Evolutionary conservation across 495 filamentous ascomycete species (phyloP).

Genomic region (Letharia columbiana): DNA sequence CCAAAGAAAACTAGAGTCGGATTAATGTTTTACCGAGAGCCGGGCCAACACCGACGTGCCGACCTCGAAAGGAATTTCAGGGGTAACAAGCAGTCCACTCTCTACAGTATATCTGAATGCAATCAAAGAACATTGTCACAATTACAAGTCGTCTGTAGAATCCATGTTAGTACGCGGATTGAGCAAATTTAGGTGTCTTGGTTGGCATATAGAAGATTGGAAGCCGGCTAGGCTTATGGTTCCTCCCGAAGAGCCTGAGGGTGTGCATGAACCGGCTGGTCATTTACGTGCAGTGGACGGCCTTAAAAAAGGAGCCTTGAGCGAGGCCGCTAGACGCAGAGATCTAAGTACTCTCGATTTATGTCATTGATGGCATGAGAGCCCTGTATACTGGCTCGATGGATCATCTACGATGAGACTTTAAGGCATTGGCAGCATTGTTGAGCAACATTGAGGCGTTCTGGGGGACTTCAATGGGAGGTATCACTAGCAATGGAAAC

Average conservation of each 20-base stretch:
- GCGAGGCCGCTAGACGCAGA: neutral
- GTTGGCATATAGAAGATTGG: neutral
- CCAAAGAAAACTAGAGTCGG: neutral
- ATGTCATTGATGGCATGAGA: too few species aligned
- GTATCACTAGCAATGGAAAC: neutral
- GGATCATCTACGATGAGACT: neutral
- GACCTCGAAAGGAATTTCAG: neutral
- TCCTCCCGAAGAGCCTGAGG: neutral
- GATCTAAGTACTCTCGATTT: too few species aligned
- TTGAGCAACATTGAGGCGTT: neutral
- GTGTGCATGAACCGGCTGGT: neutral
- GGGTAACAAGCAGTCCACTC: neutral
- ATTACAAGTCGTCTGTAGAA: neutral
- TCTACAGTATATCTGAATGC: neutral
- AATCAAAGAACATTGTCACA: neutral
- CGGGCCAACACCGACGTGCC: neutral
- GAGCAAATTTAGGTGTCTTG: neutral
- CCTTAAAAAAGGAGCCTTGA: neutral
- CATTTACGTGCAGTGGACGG: neutral
- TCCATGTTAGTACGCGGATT: neutral
- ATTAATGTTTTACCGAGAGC: neutral
- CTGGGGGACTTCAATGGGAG: too few species aligned
- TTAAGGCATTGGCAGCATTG: neutral
- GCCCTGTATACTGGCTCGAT: neutral
- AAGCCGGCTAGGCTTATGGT: neutral